Evolutionary conservation across 805 yeast species (phyloP).

Genomic region (Candida manassasensis): DNA sequence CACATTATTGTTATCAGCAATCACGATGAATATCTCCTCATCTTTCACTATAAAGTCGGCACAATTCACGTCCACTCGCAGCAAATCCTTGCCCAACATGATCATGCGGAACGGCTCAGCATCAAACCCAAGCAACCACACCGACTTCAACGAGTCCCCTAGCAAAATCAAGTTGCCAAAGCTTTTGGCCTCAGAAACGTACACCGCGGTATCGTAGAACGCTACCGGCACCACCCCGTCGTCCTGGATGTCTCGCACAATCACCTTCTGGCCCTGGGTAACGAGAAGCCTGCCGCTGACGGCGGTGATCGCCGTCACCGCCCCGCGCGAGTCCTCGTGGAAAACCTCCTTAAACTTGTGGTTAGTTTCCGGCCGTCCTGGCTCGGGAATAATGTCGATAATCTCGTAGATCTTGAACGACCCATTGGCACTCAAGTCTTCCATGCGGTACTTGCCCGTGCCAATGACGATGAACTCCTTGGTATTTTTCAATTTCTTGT

Average conservation of each 20-base stretch:
- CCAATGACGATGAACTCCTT: conserved; percentile 77
- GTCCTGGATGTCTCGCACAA: conserved; percentile 80
- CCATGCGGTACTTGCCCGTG: conserved; percentile 67
- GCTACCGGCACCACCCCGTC: conserved; percentile 93
- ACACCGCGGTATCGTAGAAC: conserved; percentile 80
- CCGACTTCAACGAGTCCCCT: conserved; percentile 75
- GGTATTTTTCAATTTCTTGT: conserved; percentile 41
- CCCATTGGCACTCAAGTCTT: conserved; percentile 79
- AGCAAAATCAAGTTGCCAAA: conserved; percentile 76
- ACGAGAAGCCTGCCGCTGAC: conserved; percentile 79
- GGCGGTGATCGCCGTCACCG: conserved; percentile 72
- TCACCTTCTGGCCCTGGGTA: conserved; percentile 79
- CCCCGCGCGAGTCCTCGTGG: conserved; percentile 75
- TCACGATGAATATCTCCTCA: conserved; percentile 60
- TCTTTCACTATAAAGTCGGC: conserved; percentile 76
- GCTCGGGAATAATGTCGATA: conserved; percentile 83
- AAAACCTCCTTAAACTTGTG: conserved; percentile 70
- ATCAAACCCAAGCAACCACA: conserved; percentile 84
- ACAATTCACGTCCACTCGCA: conserved; percentile 55
- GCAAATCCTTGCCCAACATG: conserved; percentile 67
- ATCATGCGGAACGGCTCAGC: conserved; percentile 92
- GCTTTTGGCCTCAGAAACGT: conserved; percentile 72
- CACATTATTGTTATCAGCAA: conserved; percentile 63
- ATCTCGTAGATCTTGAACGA: conserved; percentile 68
- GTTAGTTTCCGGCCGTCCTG: conserved; percentile 77